Conservation (phyloP, 2,329 filamentous ascomycete genomes). For the Emmonsiellopsis sp. region DNA sequence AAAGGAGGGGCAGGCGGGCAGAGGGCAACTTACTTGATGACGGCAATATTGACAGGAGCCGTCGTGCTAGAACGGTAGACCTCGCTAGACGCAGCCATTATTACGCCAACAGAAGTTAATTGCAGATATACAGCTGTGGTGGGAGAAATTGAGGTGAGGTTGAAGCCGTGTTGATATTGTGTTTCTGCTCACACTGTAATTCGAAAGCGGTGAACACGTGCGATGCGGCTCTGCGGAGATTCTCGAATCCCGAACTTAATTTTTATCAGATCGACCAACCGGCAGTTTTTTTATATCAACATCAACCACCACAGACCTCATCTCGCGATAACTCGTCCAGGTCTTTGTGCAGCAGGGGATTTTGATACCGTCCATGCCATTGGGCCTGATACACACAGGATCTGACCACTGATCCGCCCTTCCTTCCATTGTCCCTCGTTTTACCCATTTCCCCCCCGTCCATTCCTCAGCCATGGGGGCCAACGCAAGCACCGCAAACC, state of each 20-base stretch:
- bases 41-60: constrained; percentile 94
- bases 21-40: constrained; percentile 65
- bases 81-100: constrained; percentile 27
- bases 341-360: neutral
- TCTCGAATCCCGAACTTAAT: neutral
- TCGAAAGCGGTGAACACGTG: neutral
- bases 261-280: neutral
- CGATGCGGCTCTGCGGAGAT: constrained; percentile 1
- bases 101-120: neutral
- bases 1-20: constrained; percentile 5
- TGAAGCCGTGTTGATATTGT: neutral
- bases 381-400: neutral
- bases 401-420: neutral
- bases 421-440: constrained; percentile 7
- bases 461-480: constrained; percentile 25
- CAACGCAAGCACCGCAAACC: constrained; percentile 24
- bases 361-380: neutral
- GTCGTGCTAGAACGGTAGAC: constrained; percentile 92
- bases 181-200: neutral
- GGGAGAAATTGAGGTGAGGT: neutral
- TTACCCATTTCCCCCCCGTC: constrained; percentile 1
- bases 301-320: neutral
- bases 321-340: neutral
- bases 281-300: neutral
- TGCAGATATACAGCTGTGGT: neutral